Evolutionary conservation across 208 protist species (phyloP), one percentile per base, ranked within the genome.

Genomic region (Crithidia sp.): DNA sequence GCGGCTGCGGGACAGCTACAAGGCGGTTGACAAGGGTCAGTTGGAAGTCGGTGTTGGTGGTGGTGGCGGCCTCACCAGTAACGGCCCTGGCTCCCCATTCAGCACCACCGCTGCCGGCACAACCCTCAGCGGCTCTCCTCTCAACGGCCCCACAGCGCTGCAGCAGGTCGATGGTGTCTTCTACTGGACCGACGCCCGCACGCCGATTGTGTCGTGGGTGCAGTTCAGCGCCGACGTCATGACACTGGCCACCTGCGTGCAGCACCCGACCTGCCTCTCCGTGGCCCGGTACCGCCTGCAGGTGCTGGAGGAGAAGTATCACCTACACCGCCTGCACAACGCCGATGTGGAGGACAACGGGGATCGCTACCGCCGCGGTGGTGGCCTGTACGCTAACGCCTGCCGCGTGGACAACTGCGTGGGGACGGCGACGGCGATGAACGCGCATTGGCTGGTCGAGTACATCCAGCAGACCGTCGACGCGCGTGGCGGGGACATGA

Each of bases 331-430:
- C 9, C 78, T 97, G 0, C 88, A 97, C 64, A 98, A 98, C 78
- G 73, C 72, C n/a, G 88, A 92, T 2, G 43, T 85, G 9, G 89
- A 97, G 45, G 87, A 89, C 39, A 76, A 74, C 52, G 68, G 82
- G n/a, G 88, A 89, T 60, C 87, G 87, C 50, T 83, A 86, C 59
- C 82, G 87, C 28, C 71, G 76, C 39, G 88, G 84, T 19, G 86
- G 87, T 43, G 88, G 94, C 41, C 91, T 98, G 53, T 98, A 97
- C 69, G 85, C 93, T 7, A 88, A 95, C 59, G 83, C 86, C 19
- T 85, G 81, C 40, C 98, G 98, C 65, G 97, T 99, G 13, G 98
- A 99, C 77, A 99, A 94, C 57, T 89, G 92, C 56, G 88, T 99
- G 17, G 90, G 96, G 28, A 71, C 96, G 19, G 53, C 79, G 7